Evolutionary conservation across 75 land plant genomes (phyloP).

Genomic region (Selaginella tamariscina): DNA sequence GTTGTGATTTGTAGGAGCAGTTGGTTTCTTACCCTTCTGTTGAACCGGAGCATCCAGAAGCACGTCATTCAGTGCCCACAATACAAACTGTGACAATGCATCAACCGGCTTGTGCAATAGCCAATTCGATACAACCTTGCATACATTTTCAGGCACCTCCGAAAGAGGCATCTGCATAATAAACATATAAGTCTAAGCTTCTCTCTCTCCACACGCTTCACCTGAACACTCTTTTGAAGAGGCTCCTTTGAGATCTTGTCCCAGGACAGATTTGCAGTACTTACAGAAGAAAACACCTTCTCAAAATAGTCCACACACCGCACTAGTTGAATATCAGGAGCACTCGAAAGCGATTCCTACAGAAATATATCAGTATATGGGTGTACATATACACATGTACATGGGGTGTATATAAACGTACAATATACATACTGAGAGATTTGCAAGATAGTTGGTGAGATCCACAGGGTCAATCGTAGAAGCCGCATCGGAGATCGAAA

Average conservation of each 20-base stretch:
- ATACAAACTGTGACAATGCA: constrained; percentile 44
- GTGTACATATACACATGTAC: too few species aligned
- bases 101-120: constrained; percentile 46
- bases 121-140: constrained; percentile 75
- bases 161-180: constrained; percentile 57
- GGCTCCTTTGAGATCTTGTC: constrained; percentile 73
- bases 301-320: constrained; percentile 90
- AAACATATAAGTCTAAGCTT: background rate
- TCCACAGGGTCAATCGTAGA: constrained; percentile 52
- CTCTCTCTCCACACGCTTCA: constrained; percentile 13
- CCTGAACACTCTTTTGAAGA: constrained; percentile 58
- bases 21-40: constrained; percentile 52
- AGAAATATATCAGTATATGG: too few species aligned
- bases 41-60: constrained; percentile 50
- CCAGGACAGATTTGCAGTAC: constrained; percentile 65
- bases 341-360: constrained; percentile 49
- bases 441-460: constrained; percentile 46
- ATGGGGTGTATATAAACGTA: constrained; percentile 5
- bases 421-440: constrained; percentile 40
- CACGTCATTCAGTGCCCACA: constrained; percentile 60
- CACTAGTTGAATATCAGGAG: constrained; percentile 67
- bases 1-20: constrained; percentile 29
- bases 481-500: constrained; percentile 76
- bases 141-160: constrained; percentile 59
- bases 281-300: constrained; percentile 48